phyloP scores from a whole-genome alignment of 352 stramenopile genomes.

The Phytophthora tubulina region DNA sequence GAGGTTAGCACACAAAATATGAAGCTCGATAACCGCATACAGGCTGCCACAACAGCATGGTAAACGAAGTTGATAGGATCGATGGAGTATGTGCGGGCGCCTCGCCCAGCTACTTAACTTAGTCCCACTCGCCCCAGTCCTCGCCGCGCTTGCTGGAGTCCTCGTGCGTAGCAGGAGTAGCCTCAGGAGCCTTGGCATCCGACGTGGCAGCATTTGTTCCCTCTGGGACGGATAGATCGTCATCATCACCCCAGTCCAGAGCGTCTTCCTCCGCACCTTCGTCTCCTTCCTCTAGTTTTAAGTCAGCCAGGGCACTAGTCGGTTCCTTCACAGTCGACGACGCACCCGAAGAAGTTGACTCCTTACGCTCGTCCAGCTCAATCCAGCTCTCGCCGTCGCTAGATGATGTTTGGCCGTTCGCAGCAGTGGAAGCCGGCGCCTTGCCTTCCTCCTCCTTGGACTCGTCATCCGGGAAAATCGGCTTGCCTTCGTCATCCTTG shows the following conservation, averaged over 20 bases:
- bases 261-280: slow-evolving; percentile 54
- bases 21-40: slow-evolving; percentile 18
- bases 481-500: slow-evolving; percentile 47
- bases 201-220: slow-evolving; percentile 17
- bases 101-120: slow-evolving; percentile 32
- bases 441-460: slow-evolving; percentile 51
- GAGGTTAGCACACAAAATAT: slow-evolving; percentile 4
- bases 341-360: slow-evolving; percentile 59
- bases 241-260: slow-evolving; percentile 75
- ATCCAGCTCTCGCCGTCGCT: slow-evolving; percentile 77
- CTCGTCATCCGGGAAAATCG: slow-evolving; percentile 58
- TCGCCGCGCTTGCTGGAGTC: slow-evolving; percentile 56
- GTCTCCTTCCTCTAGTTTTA: slow-evolving; percentile 47
- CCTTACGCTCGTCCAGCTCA: slow-evolving; percentile 69
- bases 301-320: slow-evolving; percentile 33
- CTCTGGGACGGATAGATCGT: slow-evolving; percentile 44
- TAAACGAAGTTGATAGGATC: slow-evolving; percentile 27
- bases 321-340: slow-evolving; percentile 48
- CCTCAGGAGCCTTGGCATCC: slow-evolving; percentile 26
- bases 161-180: slow-evolving; percentile 32
- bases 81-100: slow-evolving; percentile 29
- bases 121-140: slow-evolving; percentile 80
- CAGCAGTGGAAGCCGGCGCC: slow-evolving; percentile 8
- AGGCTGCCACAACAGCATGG: slow-evolving; percentile 4
- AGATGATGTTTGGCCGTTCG: slow-evolving; percentile 45